Evolutionary conservation across 495 filamentous ascomycete genomes (phyloP), one percentile per base, ranked within the genome.

Genomic region (Penicillium cosmopolitanum): DNA sequence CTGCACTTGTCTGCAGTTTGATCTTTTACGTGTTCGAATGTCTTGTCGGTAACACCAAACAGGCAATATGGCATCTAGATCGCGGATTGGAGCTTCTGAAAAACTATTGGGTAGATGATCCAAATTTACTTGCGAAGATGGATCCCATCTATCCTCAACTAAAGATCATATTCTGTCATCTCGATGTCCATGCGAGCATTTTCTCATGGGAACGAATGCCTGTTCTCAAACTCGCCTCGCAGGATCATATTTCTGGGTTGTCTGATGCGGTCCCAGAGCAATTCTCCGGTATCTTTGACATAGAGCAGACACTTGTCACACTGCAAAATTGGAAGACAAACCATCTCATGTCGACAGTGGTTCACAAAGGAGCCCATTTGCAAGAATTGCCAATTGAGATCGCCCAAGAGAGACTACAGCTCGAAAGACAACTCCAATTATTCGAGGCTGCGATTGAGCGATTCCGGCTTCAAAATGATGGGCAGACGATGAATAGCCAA

Each of bases 21-120:
- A 55, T 76, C 2, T 74, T 76, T 36, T 69, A 67, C 57, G 58
- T 63, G 18, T 69, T 73, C 43, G 71, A 76, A 55, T 63, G 60
- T 35, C 53, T 70, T 0, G 36, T 69, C 23, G 71, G 71, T 4
- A 63, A 73, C 36, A 55, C 53, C 12, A 23, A 47, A 18, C 58
- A 66, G 13, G 71, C 71, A 1, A 61, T 68, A 15, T 64, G 60
- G 47, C 71, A 75, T 57, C 63, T 75, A 0, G 53, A 71, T 36
- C 66, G 62, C 11, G 67, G 66, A 1, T 28, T 73, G 16, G 51
- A 18, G 2, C 55, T 75, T 3, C 51, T 75, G 23, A 51, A 63
- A 43, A 54, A 55, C 5, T 61, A 33, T 48, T 60, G 44, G 44
- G 46, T 15, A 6, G 33, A 62, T 28, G 21, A 48, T 19, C 18